These are phyloP conservation scores for Venturia carpophila DNA, from an alignment of 2,329 filamentous ascomycete species.

Conservation along the genomic window DNA sequence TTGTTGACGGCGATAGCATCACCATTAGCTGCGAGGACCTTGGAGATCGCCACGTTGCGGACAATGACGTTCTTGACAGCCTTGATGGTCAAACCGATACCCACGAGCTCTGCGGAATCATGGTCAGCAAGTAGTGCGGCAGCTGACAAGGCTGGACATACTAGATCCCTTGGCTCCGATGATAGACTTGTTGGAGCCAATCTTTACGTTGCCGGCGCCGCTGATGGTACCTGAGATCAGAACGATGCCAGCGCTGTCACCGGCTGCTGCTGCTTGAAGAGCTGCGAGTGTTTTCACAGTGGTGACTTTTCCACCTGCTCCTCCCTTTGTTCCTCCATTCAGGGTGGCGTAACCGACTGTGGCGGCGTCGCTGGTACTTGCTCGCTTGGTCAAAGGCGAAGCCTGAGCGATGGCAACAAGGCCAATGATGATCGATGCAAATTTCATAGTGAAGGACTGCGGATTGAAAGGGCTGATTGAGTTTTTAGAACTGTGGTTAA, in stretches of 20 bases:
- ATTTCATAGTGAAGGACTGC: background rate
- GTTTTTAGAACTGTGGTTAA: background rate
- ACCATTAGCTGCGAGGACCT: slow-evolving; percentile 40
- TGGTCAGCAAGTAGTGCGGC: background rate
- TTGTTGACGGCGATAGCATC: slow-evolving; percentile 46
- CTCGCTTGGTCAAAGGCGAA: slow-evolving; percentile 7
- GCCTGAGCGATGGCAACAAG: slow-evolving; percentile 7
- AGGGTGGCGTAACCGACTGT: slow-evolving; percentile 13
- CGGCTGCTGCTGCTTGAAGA: slow-evolving; percentile 39
- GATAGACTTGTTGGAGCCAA: slow-evolving; percentile 45
- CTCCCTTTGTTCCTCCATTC: slow-evolving; percentile 30
- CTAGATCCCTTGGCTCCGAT: slow-evolving; percentile 41
- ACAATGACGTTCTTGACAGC: slow-evolving; percentile 47
- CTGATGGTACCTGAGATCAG: slow-evolving; percentile 40
- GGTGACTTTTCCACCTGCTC: slow-evolving; percentile 30
- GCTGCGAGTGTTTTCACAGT: slow-evolving; percentile 31
- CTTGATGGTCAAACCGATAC: slow-evolving; percentile 43
- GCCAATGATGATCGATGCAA: slow-evolving; percentile 2
- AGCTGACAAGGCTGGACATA: slow-evolving; percentile 20
- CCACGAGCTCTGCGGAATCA: slow-evolving; percentile 31
- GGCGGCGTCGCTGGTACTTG: slow-evolving; percentile 4
- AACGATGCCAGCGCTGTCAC: slow-evolving; percentile 39
- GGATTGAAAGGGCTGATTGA: background rate
- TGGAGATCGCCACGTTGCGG: slow-evolving; percentile 47
- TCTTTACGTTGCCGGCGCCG: slow-evolving; percentile 37